Evolutionary conservation across 2,329 filamentous ascomycete genomes (phyloP).

Genomic region (Fusarium nisikadoi): DNA sequence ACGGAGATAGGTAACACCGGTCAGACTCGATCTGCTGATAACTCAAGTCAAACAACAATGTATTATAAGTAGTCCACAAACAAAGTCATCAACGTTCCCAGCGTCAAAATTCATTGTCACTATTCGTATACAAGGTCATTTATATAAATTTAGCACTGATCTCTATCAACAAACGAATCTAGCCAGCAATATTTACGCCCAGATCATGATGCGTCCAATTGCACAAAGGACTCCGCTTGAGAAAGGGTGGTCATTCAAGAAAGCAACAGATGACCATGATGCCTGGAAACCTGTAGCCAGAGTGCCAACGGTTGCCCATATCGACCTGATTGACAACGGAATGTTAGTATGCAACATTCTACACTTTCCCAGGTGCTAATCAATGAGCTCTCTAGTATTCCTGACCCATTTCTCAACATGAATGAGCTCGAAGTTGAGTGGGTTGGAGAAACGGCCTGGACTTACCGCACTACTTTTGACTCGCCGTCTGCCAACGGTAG

Average conservation of each 20-base stretch:
- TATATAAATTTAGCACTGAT: too few species aligned
- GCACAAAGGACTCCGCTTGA: not conserved
- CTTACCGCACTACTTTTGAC: not conserved
- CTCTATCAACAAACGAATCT: not conserved
- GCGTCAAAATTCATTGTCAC: fast-evolving
- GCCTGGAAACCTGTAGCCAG: slow-evolving; percentile 5
- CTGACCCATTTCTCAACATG: slow-evolving; percentile 4
- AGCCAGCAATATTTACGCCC: too few species aligned
- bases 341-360: not conserved
- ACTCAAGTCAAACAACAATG: not conserved
- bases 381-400: not conserved
- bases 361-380: not conserved
- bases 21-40: not conserved
- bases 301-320: slow-evolving; percentile 20
- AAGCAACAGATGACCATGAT: not conserved
- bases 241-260: slow-evolving; percentile 10
- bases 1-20: not conserved
- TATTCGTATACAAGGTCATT: too few species aligned
- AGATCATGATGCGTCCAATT: not conserved
- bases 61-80: not conserved
- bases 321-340: slow-evolving; percentile 22
- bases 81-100: not conserved
- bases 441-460: not conserved
- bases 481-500: not conserved
- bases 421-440: not conserved